Evolutionary conservation across 805 yeast genomes (phyloP), one percentile per base, ranked within the genome.

Genomic region (Wickerhamomyces chaumierensis): DNA sequence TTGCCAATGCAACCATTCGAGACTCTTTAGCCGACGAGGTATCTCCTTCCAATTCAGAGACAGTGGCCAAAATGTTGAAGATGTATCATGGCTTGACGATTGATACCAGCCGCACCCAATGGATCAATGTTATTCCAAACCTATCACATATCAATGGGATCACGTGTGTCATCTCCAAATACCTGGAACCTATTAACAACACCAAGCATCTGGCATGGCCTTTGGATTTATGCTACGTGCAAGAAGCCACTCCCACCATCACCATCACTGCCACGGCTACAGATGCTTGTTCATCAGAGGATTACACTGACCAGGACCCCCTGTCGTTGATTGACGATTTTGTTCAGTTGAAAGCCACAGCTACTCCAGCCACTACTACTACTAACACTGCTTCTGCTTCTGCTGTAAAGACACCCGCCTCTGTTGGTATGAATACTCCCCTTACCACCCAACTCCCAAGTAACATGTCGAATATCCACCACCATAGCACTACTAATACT

Each of bases 181-280:
- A 71, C 53, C 62, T 78, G 35, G 63, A 61, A 36, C 62, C 68
- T 0, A 75, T 73, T 3, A 66, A 63, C 23, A 72, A 71, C 45
- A 65, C 63, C 20, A 77, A 78, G 48, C 74, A 65, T 39, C 70
- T 82, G 2, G 57, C 75, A 34, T 83, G 94, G 94, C 94, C 94
- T 0, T 58, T 79, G 48, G 73, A 71, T 35, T 58, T 82, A 17
- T 79, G 88, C 48, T 63, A 73, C 40, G 61, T 74, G 4, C 92
- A 82, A 50, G 60, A 67, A 39, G 44, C 43, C 4, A 11, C 12
- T 1, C n/a, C n/a, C n/a, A n/a, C n/a, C n/a, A n/a, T n/a, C n/a
- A 6, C 41, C 2, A 21, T 39, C 13, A 27, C 11, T 5, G 8
- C 18, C 3, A 36, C 33, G n/a, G 6, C 25, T 11, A 21, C 9